phyloP scores from a whole-genome alignment of 2,329 filamentous ascomycete genomes.

The Diaporthe batatas region DNA sequence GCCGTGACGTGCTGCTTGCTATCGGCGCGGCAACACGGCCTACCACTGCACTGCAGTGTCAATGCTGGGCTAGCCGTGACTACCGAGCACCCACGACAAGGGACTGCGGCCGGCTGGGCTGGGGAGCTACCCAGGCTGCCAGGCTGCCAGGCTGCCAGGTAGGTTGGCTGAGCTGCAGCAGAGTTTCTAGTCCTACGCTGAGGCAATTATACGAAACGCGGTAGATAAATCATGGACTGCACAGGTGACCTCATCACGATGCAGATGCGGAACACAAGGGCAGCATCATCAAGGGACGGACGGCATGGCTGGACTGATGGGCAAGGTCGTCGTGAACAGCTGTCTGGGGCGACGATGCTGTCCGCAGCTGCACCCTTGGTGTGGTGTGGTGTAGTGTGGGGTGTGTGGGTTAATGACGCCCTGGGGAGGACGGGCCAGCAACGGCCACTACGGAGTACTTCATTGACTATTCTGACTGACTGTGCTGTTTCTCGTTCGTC shows the following conservation, averaged over 20 bases:
- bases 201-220: slow-evolving; percentile 14
- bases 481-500: background rate
- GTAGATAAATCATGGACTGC: background rate
- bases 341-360: background rate
- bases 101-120: background rate
- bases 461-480: background rate
- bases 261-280: background rate
- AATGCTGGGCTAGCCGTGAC: slow-evolving; percentile 8
- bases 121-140: background rate
- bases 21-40: background rate
- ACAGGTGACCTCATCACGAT: background rate
- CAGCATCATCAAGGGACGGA: background rate
- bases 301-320: background rate
- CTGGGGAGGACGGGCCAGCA: background rate
- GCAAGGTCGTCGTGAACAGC: slow-evolving; percentile 3
- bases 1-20: slow-evolving; percentile 17
- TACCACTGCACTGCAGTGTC: background rate
- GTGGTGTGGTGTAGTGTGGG: background rate
- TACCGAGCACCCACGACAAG: background rate
- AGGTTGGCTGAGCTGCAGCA: slow-evolving; percentile 14
- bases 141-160: too few relatives aligned
- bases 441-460: background rate
- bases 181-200: slow-evolving; percentile 16
- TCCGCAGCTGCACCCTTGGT: background rate
- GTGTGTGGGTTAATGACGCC: background rate